These are phyloP conservation scores for Populus hybrid DNA, from an alignment of 441 rosid genomes.

Conservation along the genomic window DNA sequence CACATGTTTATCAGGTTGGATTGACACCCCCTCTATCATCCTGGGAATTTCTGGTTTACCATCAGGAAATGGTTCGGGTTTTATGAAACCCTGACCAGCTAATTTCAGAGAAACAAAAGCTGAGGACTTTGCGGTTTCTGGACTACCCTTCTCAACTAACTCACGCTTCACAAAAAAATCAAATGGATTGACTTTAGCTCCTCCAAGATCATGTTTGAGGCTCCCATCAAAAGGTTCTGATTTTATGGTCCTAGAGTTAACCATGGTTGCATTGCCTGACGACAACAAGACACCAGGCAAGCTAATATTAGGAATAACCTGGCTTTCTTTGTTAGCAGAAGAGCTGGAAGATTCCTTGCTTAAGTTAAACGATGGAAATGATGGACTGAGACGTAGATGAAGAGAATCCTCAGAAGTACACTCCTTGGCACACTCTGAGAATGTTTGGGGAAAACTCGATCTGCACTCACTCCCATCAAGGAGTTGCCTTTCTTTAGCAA, in stretches of 20 bases:
- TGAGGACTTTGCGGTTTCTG: constrained; percentile 23
- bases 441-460: constrained; percentile 20
- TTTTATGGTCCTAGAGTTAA: constrained; percentile 42
- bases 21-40: constrained; percentile 28
- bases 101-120: constrained; percentile 21
- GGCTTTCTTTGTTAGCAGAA: constrained; percentile 21
- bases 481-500: constrained; percentile 25
- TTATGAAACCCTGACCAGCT: constrained; percentile 35
- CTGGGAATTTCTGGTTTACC: constrained; percentile 26
- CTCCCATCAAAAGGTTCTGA: constrained; percentile 58
- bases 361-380: constrained; percentile 21
- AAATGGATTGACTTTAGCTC: constrained; percentile 18
- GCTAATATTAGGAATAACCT: constrained; percentile 23
- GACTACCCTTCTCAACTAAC: constrained; percentile 29
- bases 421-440: constrained; percentile 25
- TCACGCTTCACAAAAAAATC: constrained; percentile 49
- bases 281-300: constrained; percentile 17
- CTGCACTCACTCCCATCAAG: constrained; percentile 23
- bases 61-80: constrained; percentile 47
- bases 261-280: constrained; percentile 19
- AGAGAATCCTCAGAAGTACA: constrained; percentile 45
- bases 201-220: constrained; percentile 25
- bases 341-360: constrained; percentile 33
- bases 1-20: constrained; percentile 24
- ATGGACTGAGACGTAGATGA: constrained; percentile 51